A percentile compares a stretch with the other conserved stretches of the same genome.
Evolutionary conservation across 2,329 filamentous ascomycete genomes (phyloP).

Genomic region (Pleoardoris graminearum): DNA sequence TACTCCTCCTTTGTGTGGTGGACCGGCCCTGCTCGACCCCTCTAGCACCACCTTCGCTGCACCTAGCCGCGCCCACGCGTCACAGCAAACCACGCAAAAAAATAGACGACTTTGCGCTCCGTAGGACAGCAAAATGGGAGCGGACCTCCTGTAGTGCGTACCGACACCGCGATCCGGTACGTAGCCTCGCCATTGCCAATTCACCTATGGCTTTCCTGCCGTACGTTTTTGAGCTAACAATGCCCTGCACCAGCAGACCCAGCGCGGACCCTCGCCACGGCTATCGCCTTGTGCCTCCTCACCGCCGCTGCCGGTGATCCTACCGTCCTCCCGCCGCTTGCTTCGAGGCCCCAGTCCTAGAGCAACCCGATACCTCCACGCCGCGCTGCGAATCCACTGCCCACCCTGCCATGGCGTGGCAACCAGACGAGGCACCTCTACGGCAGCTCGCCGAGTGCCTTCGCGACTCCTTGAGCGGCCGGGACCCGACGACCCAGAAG

Average conservation of each 20-base stretch:
- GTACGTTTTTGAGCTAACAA: conserved; percentile 36
- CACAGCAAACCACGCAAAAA: conserved; percentile 39
- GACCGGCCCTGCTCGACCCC: conserved; percentile 22
- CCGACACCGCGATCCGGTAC: conserved; percentile 37
- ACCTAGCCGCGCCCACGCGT: conserved; percentile 34
- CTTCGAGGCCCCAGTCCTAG: neutral
- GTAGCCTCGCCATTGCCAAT: conserved; percentile 30
- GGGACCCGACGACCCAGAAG: conserved; percentile 78
- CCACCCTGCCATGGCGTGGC: conserved; percentile 76
- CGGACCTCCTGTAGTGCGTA: conserved; percentile 39
- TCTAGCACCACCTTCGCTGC: conserved; percentile 25
- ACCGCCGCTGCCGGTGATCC: conserved; percentile 11
- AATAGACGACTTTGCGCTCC: conserved; percentile 19
- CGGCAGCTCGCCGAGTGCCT: conserved; percentile 86
- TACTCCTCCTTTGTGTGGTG: conserved; percentile 23
- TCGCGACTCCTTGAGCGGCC: conserved; percentile 86
- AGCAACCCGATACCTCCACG: conserved; percentile 10
- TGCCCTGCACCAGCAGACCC: conserved; percentile 33
- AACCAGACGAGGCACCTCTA: conserved; percentile 84
- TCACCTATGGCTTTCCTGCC: conserved; percentile 23
- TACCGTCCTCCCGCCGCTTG: conserved; percentile 11
- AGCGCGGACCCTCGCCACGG: conserved; percentile 32
- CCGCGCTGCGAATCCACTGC: conserved; percentile 17
- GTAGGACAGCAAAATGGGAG: conserved; percentile 34
- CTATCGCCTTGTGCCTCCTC: conserved; percentile 16